Base-by-base conservation (phyloP, 306 rosid genomes). In the Albizia julibrissin region DNA sequence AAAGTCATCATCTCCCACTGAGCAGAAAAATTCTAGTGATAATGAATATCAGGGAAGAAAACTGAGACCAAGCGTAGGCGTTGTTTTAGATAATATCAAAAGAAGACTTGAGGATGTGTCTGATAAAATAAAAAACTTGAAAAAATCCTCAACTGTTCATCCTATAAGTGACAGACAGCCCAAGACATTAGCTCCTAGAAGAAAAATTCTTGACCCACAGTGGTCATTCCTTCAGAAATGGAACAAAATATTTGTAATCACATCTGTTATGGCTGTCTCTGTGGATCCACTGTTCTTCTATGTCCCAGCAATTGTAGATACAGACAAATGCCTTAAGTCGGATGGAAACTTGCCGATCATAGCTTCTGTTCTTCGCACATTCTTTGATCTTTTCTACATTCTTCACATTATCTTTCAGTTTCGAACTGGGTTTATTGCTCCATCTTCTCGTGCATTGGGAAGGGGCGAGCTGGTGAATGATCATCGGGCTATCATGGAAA, bases 271-370 rank as follows among this genome's bases (percentile, higher is more conserved):
- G 77, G 94, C 99, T 40, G 88, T 92, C 54, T 88, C 96, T 26
- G 74, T 95, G 82, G 99, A 95, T 81, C 96, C 97, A 0, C 62
- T 95, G 72, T 95, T 95, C 87, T 87, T 95, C 56, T 95, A 95
- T 83, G 80, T 91, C 37, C 90, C 93, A 59, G 81, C 68, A 69
- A 82, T 91, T 19, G 81, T 87, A 70, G 85, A 59, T 22, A 0
- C 52, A 1, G 0, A 19, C 0, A 85, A 84, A 62, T 92, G 98
- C 87, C 84, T 95, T 33, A 33, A 0, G 14, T 13, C 80, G 85
- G 81, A 91, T 81, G 14, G 22, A 14, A 58, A 3, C 12, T 50
- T 93, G 89, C 79, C 80, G 80, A 92, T 82, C 52, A 73, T 69
- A 49, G 88, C 90, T 18, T 69, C 89, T 84, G 94, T 91, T 87